Base-by-base conservation (phyloP, 208 protist genomes). In the Blechomonas ayalai region DNA sequence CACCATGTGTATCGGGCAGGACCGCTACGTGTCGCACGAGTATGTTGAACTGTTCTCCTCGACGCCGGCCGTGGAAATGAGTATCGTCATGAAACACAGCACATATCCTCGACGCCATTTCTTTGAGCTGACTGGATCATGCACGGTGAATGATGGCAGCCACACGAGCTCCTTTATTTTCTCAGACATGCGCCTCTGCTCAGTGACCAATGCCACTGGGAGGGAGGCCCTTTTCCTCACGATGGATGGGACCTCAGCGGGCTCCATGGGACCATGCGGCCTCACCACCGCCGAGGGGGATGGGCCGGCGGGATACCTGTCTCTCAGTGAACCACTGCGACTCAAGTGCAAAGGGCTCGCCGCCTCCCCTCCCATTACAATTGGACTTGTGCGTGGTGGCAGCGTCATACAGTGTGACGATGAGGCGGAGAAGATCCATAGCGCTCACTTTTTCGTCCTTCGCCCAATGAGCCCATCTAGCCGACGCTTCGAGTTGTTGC, bases 221-320 rank as follows among this genome's bases (percentile, higher is more conserved):
- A 10, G 52, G 59, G 46, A 46, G 53, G 5, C 25, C 48, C 36
- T 43, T 67, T 50, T 39, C 20, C 27, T 61, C 60, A 20, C 43
- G 59, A 24, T n/a, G n/a, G 26, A 2, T 29, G 52, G 60, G 13
- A 24, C 58, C 35, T 60, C 60, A 2, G 38, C 54, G 18, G 60
- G 60, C 15, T 52, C 52, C 4, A 31, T 67, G 39, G 51, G 51
- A 18, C 45, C n/a, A 27, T 23, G 32, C 12, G 2, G 33, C 1
- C 24, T 67, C 15, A 34, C 9, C 3, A 55, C 36, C 13, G 23
- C 38, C 2, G 22, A 44, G 29, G 52, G 44, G 10, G 16, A 4
- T 8, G 59, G 59, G 22, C 54, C 59, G 47, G 60, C 60, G 2
- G n/a, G n/a, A n/a, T 67, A 67, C 42, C 52, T 67, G 4, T 52